Conservation (phyloP, 2,329 filamentous ascomycete genomes). For the Chaetomiaceae sp. region DNA sequence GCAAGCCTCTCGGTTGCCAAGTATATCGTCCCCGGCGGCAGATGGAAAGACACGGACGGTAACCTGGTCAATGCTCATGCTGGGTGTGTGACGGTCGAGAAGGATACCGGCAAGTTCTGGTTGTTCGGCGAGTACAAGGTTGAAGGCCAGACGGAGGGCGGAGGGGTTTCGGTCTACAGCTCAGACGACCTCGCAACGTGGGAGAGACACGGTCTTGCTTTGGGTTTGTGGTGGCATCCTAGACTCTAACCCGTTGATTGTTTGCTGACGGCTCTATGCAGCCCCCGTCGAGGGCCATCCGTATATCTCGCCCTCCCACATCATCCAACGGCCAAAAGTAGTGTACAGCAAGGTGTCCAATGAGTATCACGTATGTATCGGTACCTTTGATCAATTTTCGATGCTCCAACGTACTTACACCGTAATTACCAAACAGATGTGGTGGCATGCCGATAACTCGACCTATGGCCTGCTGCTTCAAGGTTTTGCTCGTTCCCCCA, state of each 20-base stretch:
- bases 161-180: slow-evolving; percentile 57
- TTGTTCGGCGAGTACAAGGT: slow-evolving; percentile 61
- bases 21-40: slow-evolving; percentile 58
- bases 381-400: neutral
- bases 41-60: slow-evolving; percentile 58
- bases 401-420: neutral
- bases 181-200: slow-evolving; percentile 58
- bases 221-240: slow-evolving; percentile 37
- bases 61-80: slow-evolving; percentile 60
- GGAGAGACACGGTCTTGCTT: slow-evolving; percentile 52
- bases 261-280: slow-evolving; percentile 16
- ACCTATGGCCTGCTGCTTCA: slow-evolving; percentile 52
- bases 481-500: slow-evolving; percentile 47
- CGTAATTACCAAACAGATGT: slow-evolving; percentile 32
- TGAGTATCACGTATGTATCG: slow-evolving; percentile 50
- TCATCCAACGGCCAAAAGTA: slow-evolving; percentile 61
- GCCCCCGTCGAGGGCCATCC: slow-evolving; percentile 51
- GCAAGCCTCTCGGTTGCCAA: slow-evolving; percentile 34
- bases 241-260: neutral
- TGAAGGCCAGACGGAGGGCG: slow-evolving; percentile 54
- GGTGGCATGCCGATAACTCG: slow-evolving; percentile 56
- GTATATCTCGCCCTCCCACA: slow-evolving; percentile 50
- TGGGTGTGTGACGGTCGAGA: slow-evolving; percentile 50
- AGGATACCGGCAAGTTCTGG: slow-evolving; percentile 52
- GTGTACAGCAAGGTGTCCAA: slow-evolving; percentile 50